phyloP scores from a whole-genome alignment of 2,329 filamentous ascomycete genomes.

The Xylaria digitata region DNA sequence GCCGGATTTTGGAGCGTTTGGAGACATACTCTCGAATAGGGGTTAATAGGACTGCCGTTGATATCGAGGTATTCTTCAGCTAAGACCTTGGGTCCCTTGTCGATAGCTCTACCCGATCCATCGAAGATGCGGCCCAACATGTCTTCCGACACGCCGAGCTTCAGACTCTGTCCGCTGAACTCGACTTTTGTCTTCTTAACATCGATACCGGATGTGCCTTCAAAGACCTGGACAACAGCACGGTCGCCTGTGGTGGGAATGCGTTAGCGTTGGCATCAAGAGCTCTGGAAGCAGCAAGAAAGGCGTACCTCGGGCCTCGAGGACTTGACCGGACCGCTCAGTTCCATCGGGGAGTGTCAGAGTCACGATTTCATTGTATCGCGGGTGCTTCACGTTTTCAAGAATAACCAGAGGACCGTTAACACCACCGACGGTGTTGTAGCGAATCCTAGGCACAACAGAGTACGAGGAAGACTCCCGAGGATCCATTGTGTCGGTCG shows the following conservation, averaged over 20 bases:
- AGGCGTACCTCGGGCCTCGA: constrained; percentile 90
- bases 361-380: constrained; percentile 97
- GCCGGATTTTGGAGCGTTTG: background rate
- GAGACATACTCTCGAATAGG: constrained; percentile 85
- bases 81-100: constrained; percentile 98
- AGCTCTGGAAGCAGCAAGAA: constrained; percentile 5
- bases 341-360: constrained; percentile 96
- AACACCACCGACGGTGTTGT: constrained; percentile 98
- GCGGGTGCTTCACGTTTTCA: constrained; percentile 98
- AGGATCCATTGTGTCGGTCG: constrained; percentile 57
- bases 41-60: constrained; percentile 98
- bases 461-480: constrained; percentile 71
- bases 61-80: constrained; percentile 99
- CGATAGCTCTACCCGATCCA: constrained; percentile 96
- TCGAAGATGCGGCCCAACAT: constrained; percentile 99
- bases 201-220: constrained; percentile 96
- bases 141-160: constrained; percentile 98
- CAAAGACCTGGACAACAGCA: constrained; percentile 97
- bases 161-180: constrained; percentile 96
- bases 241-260: constrained; percentile 74
- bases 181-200: constrained; percentile 99
- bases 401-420: constrained; percentile 98
- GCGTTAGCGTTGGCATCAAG: constrained; percentile 37
- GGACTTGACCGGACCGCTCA: constrained; percentile 91
- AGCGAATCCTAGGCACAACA: constrained; percentile 75